Evolutionary conservation across 192 early-diverging fungal genomes (phyloP).

Genomic region (Backusella liffmaniae): DNA sequence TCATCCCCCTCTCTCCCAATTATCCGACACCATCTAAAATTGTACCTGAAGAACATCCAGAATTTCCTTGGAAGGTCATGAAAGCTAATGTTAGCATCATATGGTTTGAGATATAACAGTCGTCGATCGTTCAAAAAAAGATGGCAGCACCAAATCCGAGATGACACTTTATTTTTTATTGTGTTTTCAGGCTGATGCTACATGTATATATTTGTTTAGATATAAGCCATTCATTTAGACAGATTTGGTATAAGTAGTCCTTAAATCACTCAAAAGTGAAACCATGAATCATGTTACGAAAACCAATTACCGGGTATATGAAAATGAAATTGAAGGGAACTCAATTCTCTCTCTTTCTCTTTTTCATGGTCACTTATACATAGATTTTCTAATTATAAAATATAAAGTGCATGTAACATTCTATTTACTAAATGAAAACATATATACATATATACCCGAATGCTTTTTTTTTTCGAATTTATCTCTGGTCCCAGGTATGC

Average conservation of each 20-base stretch:
- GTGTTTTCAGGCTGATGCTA: background rate
- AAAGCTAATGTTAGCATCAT: background rate
- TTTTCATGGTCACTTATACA: background rate
- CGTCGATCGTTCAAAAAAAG: background rate
- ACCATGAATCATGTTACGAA: background rate
- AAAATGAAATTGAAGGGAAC: background rate
- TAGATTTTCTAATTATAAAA: background rate
- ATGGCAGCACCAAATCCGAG: background rate
- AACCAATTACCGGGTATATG: background rate
- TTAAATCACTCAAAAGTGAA: background rate
- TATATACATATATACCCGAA: background rate
- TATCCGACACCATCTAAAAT: background rate
- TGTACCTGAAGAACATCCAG: background rate
- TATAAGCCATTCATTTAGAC: background rate
- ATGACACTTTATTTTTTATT: background rate
- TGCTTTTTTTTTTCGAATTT: background rate
- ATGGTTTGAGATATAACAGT: background rate
- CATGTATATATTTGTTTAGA: background rate
- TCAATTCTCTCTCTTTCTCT: background rate
- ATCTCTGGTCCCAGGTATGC: background rate
- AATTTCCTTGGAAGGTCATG: background rate
- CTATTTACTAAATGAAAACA: background rate
- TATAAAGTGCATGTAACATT: background rate
- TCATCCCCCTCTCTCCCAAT: background rate
- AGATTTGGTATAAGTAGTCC: background rate